Base-by-base conservation (phyloP, 768 basidiomycete species). In the Lactifluus volemus region DNA sequence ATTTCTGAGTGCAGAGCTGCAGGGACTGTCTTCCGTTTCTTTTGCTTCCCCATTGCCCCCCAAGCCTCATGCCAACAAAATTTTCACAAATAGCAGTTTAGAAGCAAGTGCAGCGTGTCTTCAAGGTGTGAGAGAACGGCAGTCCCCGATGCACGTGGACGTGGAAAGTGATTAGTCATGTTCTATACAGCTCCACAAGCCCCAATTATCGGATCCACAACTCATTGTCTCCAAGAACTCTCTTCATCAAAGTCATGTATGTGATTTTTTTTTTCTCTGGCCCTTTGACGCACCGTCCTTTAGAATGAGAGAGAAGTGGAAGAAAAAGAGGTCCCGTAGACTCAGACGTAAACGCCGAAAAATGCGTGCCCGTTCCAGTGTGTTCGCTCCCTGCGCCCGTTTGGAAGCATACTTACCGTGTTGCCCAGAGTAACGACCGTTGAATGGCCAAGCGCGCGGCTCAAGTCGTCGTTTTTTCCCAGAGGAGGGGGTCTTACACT, bases 301-400 rank as follows among this genome's bases (percentile, higher is more conserved):
- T 56, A 87, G 83, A 66, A 92, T 92, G 90, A 90, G 90, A 89
- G 90, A 92, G 77, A 92, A 92, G 86, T 92, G 90, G 90, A 92
- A 92, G 85, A 93, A 93, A 79, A 93, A 93, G 82, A 83, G 90
- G 73, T 90, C 90, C 66, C 85, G 90, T 74, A 89, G 91, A 73
- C 91, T 93, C 79, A 82, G 91, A 73, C 88, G 90, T 76, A 93
- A 93, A 72, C 88, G 90, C 81, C 86, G 90, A 88, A 93, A 93
- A 83, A 92, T 92, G 90, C 84, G 90, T 74, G 90, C 90, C 65
- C 90, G 90, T 77, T 92, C 90, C 81, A 92, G 90, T 92, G 68
- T 67, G 90, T 86, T 47, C 36, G 52, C 25, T 51, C 44, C 12
- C 17, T 25, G n/a, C 2, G 36, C 25, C n/a, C 19, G 36, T 29